Evolutionary conservation across 2,329 filamentous ascomycete genomes (phyloP).

Genomic region (Colletotrichum sp.): DNA sequence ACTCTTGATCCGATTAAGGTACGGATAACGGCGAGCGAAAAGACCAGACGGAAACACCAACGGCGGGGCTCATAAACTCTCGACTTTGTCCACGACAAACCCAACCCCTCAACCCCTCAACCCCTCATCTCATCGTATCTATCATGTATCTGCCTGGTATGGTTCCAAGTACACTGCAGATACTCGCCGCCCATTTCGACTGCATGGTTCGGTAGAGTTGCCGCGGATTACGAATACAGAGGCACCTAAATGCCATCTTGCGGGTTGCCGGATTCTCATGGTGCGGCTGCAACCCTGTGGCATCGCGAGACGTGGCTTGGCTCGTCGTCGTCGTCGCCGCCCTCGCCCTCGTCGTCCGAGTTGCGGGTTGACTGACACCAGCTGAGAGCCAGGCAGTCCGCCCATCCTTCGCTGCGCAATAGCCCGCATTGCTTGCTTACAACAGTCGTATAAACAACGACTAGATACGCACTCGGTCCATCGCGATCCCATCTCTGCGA

Average conservation of each 20-base stretch:
- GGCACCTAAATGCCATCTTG: neutral
- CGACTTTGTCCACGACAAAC: neutral
- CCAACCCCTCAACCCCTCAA: neutral
- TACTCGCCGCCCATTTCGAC: neutral
- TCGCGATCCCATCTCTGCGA: neutral
- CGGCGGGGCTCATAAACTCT: neutral
- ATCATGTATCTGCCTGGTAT: neutral
- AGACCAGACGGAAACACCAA: slow-evolving; percentile 19
- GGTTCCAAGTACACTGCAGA: neutral
- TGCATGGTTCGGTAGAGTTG: neutral
- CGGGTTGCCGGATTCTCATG: neutral
- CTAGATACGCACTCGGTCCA: neutral
- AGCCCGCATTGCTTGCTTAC: neutral
- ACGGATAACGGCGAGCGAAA: slow-evolving; percentile 1
- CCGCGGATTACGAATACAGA: neutral
- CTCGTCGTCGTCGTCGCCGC: neutral
- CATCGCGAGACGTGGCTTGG: neutral
- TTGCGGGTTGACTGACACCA: neutral
- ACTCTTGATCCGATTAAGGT: neutral
- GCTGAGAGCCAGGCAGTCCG: neutral
- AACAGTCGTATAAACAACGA: neutral
- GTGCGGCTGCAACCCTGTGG: neutral
- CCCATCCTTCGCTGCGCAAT: neutral
- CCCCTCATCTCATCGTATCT: too few relatives aligned
- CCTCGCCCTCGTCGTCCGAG: neutral